phyloP scores from a whole-genome alignment of 2,329 filamentous ascomycete species.

The Ascochyta lentis region DNA sequence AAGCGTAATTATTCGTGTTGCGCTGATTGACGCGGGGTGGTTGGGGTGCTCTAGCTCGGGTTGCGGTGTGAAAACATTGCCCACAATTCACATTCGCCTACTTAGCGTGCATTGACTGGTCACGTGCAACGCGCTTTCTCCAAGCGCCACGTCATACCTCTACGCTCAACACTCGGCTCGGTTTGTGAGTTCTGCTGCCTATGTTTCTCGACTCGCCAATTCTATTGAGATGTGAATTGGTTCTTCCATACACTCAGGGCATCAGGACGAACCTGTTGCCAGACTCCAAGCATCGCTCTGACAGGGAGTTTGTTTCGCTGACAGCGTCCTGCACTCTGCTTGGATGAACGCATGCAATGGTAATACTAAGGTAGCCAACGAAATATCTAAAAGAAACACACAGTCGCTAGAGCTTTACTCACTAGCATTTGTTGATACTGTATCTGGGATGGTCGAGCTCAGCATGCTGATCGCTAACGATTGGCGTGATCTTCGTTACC shows the following conservation, averaged over 20 bases:
- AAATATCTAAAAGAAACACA: no score
- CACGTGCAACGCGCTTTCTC: slow-evolving; percentile 30
- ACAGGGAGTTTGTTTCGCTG: neutral
- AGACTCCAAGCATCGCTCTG: neutral
- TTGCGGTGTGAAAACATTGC: slow-evolving; percentile 49
- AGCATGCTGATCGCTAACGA: no score
- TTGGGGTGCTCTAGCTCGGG: slow-evolving; percentile 35
- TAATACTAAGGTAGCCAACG: no score
- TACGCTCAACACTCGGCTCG: neutral
- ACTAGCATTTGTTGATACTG: no score
- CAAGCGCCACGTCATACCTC: slow-evolving; percentile 28
- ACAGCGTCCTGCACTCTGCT: no score
- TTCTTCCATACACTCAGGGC: neutral
- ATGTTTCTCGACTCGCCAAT: neutral
- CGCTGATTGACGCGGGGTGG: slow-evolving; percentile 29
- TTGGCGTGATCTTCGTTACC: no score
- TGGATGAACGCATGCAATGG: no score
- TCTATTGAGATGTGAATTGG: neutral
- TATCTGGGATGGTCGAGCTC: no score
- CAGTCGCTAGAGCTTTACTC: no score
- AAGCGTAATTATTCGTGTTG: slow-evolving; percentile 21
- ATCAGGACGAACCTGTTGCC: neutral
- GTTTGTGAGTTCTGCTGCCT: neutral
- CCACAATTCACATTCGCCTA: slow-evolving; percentile 42
- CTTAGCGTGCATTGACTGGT: slow-evolving; percentile 34